A percentile compares a stretch with the other conserved stretches of the same genome.
Conservation (phyloP, 805 yeast genomes). For the Ogataea angusta region DNA sequence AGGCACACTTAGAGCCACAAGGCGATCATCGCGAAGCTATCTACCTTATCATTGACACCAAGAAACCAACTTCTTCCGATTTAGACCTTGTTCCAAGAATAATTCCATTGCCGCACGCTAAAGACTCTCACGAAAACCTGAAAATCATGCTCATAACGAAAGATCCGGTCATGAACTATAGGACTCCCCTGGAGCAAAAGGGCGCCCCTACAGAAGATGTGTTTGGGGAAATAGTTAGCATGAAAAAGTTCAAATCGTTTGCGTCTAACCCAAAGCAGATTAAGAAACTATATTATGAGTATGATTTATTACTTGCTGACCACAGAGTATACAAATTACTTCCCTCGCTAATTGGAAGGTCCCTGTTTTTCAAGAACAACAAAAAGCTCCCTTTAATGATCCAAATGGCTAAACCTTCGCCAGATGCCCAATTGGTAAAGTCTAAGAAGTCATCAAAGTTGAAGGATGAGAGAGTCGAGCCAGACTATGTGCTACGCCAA, state of each 20-base stretch:
- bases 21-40: constrained; percentile 32
- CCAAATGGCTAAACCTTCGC: constrained; percentile 49
- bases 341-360: constrained; percentile 53
- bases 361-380: constrained; percentile 57
- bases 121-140: constrained; percentile 47
- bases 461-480: constrained; percentile 61
- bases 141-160: constrained; percentile 64
- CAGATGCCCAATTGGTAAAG: constrained; percentile 30
- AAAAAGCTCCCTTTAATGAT: constrained; percentile 67
- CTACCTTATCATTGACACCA: constrained; percentile 46
- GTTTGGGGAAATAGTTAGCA: constrained; percentile 59
- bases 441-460: constrained; percentile 40
- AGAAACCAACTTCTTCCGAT: constrained; percentile 39
- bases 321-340: constrained; percentile 60
- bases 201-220: constrained; percentile 56
- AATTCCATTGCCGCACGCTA: constrained; percentile 52
- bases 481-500: constrained; percentile 61
- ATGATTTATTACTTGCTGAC: constrained; percentile 68
- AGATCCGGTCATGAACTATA: constrained; percentile 63
- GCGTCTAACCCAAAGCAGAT: constrained; percentile 42
- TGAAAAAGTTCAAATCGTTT: constrained; percentile 51
- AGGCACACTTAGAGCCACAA: constrained; percentile 28
- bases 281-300: constrained; percentile 52
- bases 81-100: constrained; percentile 56
- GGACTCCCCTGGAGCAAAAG: constrained; percentile 44